Conservation (phyloP, 768 basidiomycete species). For the Lactarius pseudohatsudake region DNA sequence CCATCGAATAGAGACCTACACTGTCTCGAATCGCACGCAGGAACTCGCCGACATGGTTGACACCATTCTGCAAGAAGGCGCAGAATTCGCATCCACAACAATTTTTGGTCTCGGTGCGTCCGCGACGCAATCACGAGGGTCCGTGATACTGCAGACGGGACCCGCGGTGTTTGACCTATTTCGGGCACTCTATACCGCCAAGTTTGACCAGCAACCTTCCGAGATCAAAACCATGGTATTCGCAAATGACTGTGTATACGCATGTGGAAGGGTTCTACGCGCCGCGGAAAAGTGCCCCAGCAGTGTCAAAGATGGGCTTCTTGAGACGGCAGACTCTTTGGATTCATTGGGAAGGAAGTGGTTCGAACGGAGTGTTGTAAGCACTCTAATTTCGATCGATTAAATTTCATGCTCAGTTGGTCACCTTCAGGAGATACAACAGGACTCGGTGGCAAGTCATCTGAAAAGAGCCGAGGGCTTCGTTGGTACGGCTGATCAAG, state of each 20-base stretch:
- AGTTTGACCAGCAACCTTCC: constrained; percentile 47
- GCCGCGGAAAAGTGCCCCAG: constrained; percentile 34
- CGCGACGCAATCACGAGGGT: constrained; percentile 40
- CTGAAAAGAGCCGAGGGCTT: constrained; percentile 64
- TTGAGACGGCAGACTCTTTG: constrained; percentile 52
- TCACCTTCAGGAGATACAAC: constrained; percentile 48
- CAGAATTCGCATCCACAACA: constrained; percentile 59
- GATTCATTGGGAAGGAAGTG: constrained; percentile 62
- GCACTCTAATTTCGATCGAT: constrained; percentile 33
- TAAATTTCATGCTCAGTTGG: neutral
- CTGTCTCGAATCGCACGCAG: constrained; percentile 18
- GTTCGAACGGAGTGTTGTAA: constrained; percentile 69
- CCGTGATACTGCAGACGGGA: constrained; percentile 58
- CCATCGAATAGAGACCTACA: constrained; percentile 18
- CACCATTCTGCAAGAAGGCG: constrained; percentile 31
- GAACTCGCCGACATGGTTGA: constrained; percentile 27
- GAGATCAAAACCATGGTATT: constrained; percentile 62
- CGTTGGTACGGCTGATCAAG: constrained; percentile 64
- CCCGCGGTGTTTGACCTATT: constrained; percentile 73
- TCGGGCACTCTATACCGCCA: constrained; percentile 74
- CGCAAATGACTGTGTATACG: constrained; percentile 78
- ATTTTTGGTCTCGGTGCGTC: constrained; percentile 32
- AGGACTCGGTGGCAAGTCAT: constrained; percentile 45
- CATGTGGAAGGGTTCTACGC: constrained; percentile 37
- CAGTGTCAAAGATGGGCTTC: constrained; percentile 46